These are phyloP conservation scores for Boletus subluridellus DNA, from an alignment of 1,284 basidiomycete genomes.

Conservation along the genomic window DNA sequence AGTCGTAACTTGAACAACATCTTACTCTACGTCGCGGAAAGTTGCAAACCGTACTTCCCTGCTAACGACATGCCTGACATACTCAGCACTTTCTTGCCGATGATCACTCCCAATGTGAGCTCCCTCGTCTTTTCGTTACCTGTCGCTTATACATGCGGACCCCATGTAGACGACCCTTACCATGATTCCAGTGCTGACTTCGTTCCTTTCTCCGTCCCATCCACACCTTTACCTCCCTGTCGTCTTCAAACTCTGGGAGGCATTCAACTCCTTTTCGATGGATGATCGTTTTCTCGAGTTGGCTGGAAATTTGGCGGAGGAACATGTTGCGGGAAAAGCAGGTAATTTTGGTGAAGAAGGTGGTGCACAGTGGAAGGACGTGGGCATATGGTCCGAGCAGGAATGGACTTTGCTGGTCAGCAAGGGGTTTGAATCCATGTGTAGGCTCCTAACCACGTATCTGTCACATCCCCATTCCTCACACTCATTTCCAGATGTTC, in stretches of 20 bases:
- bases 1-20: conserved; percentile 34
- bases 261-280: conserved; percentile 75
- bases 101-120: conserved; percentile 26
- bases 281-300: conserved; percentile 87
- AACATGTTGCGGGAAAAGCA: conserved; percentile 65
- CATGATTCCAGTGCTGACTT: conserved; percentile 68
- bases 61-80: conserved; percentile 87
- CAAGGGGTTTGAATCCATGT: conserved; percentile 86
- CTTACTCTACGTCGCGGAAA: conserved; percentile 69
- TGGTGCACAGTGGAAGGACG: conserved; percentile 65
- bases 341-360: conserved; percentile 53
- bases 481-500: conserved; percentile 58
- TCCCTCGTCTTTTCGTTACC: not conserved
- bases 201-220: conserved; percentile 72
- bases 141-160: not conserved
- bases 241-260: conserved; percentile 81
- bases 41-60: conserved; percentile 84
- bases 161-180: conserved; percentile 53
- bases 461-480: conserved; percentile 42
- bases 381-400: conserved; percentile 84
- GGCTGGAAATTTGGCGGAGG: conserved; percentile 71
- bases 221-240: conserved; percentile 68
- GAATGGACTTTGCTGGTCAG: conserved; percentile 87
- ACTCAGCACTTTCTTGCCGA: conserved; percentile 74
- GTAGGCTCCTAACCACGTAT: conserved; percentile 43